Percentiles rank a stretch among this genome's conserved stretches.
phyloP scores from a whole-genome alignment of 495 filamentous ascomycete species.

The Aspergillus diversus region DNA sequence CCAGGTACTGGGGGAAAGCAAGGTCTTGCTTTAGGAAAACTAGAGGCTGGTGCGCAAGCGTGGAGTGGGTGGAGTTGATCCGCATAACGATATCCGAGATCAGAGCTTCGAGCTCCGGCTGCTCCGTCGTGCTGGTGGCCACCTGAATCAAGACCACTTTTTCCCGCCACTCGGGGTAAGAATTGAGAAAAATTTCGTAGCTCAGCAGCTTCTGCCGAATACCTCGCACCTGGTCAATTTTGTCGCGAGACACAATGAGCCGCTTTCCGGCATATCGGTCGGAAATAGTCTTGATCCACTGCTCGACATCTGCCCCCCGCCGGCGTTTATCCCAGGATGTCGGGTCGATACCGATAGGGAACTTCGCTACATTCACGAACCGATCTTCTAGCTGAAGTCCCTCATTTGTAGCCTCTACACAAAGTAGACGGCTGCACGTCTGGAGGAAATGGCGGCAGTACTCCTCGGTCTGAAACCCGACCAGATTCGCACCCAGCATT shows the following conservation, averaged over 20 bases:
- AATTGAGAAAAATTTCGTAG: constrained; percentile 91
- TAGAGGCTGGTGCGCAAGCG: constrained; percentile 83
- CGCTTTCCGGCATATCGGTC: constrained; percentile 82
- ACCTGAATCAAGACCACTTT: constrained; percentile 90
- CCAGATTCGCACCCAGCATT: constrained; percentile 85
- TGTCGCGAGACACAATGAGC: constrained; percentile 89
- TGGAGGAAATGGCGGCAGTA: constrained; percentile 92
- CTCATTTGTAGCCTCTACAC: constrained; percentile 82
- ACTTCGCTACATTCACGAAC: constrained; percentile 80
- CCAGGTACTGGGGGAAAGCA: constrained; percentile 85
- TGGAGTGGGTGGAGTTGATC: constrained; percentile 86
- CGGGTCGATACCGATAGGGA: constrained; percentile 77
- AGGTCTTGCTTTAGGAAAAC: constrained; percentile 97
- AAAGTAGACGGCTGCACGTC: constrained; percentile 86
- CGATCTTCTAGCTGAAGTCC: constrained; percentile 90
- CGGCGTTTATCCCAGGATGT: constrained; percentile 71
- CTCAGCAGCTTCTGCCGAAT: constrained; percentile 90
- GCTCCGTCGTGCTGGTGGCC: constrained; percentile 83
- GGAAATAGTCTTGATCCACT: constrained; percentile 77
- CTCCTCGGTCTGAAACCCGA: constrained; percentile 90
- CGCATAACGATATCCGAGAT: constrained; percentile 91
- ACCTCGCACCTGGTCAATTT: constrained; percentile 87
- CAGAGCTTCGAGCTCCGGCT: constrained; percentile 80
- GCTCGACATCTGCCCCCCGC: constrained; percentile 69
- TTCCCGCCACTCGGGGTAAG: constrained; percentile 84